Evolutionary conservation across 768 basidiomycete genomes (phyloP).

Genomic region (Termitomyces sp.): DNA sequence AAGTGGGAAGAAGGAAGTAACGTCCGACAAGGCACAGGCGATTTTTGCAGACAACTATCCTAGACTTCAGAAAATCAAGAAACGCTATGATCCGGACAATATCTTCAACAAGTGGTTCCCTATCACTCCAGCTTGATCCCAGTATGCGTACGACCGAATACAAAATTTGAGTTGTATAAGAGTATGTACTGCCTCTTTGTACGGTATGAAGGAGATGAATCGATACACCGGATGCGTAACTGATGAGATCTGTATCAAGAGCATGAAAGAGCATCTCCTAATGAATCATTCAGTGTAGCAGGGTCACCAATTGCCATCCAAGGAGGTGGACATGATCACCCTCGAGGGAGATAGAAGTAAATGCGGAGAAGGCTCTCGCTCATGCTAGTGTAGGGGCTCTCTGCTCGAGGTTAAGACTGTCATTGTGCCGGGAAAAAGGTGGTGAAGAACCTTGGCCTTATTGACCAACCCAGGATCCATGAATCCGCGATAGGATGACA

Average conservation of each 20-base stretch:
- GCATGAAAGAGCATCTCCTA: not conserved
- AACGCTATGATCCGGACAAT: slow-evolving; percentile 22
- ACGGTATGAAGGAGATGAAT: not conserved
- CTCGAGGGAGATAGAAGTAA: slow-evolving; percentile 28
- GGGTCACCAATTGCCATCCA: slow-evolving; percentile 24
- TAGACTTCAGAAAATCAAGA: slow-evolving; percentile 26
- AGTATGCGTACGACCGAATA: not conserved
- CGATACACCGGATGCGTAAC: not conserved
- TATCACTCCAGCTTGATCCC: slow-evolving; percentile 15
- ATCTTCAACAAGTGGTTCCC: slow-evolving; percentile 30
- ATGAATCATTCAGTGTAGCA: not conserved
- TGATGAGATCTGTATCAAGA: not conserved
- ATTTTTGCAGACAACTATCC: slow-evolving; percentile 32
- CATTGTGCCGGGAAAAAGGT: too few relatives aligned
- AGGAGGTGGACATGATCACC: slow-evolving; percentile 32
- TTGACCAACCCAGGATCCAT: too few relatives aligned
- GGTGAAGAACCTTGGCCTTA: too few relatives aligned
- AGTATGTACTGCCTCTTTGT: not conserved
- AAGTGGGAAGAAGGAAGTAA: slow-evolving; percentile 1
- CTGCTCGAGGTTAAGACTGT: too few relatives aligned
- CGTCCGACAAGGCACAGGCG: slow-evolving; percentile 14
- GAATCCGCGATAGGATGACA: too few relatives aligned
- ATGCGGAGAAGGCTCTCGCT: slow-evolving; percentile 21
- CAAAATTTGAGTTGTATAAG: not conserved
- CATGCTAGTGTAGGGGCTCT: slow-evolving; percentile 24